Evolutionary conservation across 2,329 filamentous ascomycete genomes (phyloP), one percentile per base, ranked within the genome.

Genomic region (Plenodomus lindquistii): DNA sequence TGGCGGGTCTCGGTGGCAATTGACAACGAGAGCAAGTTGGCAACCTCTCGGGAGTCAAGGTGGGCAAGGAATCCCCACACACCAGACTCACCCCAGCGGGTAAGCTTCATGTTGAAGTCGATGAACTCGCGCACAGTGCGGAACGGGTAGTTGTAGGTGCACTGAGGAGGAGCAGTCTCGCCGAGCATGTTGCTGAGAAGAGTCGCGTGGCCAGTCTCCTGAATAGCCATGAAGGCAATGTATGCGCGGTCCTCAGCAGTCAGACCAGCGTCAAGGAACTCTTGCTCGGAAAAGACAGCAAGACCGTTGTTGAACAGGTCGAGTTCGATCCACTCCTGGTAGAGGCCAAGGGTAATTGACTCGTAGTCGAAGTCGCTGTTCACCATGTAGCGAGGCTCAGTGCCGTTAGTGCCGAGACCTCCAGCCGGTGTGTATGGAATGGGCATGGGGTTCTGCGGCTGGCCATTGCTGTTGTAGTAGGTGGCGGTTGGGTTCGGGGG

Each of bases 61-160:
- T 94, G 89, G 42, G 85, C 81, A 54, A 92, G 77, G 75, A 93
- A 94, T 0, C 89, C 89, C 74, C 89, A 91, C 1, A 92, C 88
- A 39, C 89, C 87, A 10, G 86, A 82, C 70, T 94, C 89, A 40
- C 89, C 89, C 72, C 82, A 91, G 27, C 88, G 85, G 1, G 90
- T 94, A n/a, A 94, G 74, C 73, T 91, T 91, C 74, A 93, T 88
- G 71, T 83, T 86, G 75, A 94, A 94, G 75, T 94, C 89, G 62
- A 94, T 78, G 65, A 84, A 93, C 71, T 94, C 89, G 44, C 79
- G 82, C 0, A 93, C 85, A 24, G 83, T 91, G 46, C 76, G 82
- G 66, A 84, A 89, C 1, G 89, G 89, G 67, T 94, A 94, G 75
- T 91, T 85, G 77, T 95, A 95, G 0, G 81, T 85, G 76, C 89